A percentile compares a stretch with the other conserved stretches of the same genome.
phyloP scores from a whole-genome alignment of 306 rosid genomes.

The Glycine soja region DNA sequence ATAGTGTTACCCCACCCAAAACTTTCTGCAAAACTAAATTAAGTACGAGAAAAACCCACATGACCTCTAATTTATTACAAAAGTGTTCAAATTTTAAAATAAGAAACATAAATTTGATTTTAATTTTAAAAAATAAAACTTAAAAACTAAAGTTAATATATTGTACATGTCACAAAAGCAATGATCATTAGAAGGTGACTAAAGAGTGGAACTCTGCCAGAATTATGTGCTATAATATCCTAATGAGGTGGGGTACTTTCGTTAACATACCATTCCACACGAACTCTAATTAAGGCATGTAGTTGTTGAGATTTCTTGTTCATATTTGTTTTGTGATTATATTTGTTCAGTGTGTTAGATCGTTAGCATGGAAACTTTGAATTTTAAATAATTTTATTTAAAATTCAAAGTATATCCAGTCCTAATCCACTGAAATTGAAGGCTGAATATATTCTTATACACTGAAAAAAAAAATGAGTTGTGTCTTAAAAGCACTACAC shows the following conservation, averaged over 20 bases:
- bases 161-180: too few relatives aligned
- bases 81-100: neutral
- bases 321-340: neutral
- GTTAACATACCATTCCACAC: conserved; percentile 15
- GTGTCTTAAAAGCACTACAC: neutral
- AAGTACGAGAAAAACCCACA: too few relatives aligned
- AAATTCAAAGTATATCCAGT: neutral
- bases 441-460: neutral
- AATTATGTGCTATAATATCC: neutral
- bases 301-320: neutral
- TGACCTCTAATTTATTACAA: too few relatives aligned
- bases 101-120: neutral
- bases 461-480: neutral
- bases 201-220: conserved; percentile 26
- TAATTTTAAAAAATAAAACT: too few relatives aligned
- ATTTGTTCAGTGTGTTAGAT: neutral
- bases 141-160: too few relatives aligned
- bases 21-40: too few relatives aligned
- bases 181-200: neutral
- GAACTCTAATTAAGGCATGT: neutral
- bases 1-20: too few relatives aligned
- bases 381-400: neutral
- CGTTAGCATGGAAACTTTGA: neutral
- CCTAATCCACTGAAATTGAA: neutral
- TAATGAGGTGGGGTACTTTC: conserved; percentile 24